Evolutionary conservation across 495 filamentous ascomycete genomes (phyloP), one percentile per base, ranked within the genome.

Genomic region (Baudoinia panamericana): DNA sequence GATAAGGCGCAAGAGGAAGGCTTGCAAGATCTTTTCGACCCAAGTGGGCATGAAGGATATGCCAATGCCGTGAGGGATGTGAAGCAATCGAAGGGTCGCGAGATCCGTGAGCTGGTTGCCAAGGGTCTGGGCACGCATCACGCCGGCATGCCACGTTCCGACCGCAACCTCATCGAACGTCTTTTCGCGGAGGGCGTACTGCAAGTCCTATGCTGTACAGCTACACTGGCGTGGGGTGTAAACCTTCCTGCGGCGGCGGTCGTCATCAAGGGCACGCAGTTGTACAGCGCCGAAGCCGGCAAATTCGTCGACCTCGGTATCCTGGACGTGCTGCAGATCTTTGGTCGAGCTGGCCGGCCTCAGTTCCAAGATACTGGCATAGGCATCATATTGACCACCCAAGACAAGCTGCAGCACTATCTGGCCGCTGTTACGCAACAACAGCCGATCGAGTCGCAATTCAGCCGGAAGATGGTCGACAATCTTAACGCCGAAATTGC

Each of bases 291-390:
- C 0, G 80, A 90, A 59, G 87, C 90, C 43, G 90, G 90, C 59
- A 92, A 88, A 64, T 96, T 95, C 54, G 80, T 94, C 18, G 92
- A 96, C 55, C 69, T 99, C 11, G 87, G 90, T 8, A 99, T 99
- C 49, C 72, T 99, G 3, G 90, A 99, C 57, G 90, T 99, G 10
- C 65, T 99, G 46, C 90, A 99, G 61, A 99, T 99, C 29, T 99
- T 99, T 56, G 90, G 90, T 65, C 84, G 90, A 67, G 90, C 90
- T 47, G 90, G 90, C 68, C 77, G 90, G 56, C 90, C 90, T 17
- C 90, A 99, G 54, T 99, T 93, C 51, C 84, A 94, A 54, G 87
- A 94, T 51, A 81, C 75, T 35, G 90, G 90, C 63, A 93, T 93
- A 50, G 90, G 90, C 28, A 93, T 93, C 64, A 96, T 99, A 40